phyloP scores from a whole-genome alignment of 2,329 filamentous ascomycete genomes.

The Elsinoe ampelina region DNA sequence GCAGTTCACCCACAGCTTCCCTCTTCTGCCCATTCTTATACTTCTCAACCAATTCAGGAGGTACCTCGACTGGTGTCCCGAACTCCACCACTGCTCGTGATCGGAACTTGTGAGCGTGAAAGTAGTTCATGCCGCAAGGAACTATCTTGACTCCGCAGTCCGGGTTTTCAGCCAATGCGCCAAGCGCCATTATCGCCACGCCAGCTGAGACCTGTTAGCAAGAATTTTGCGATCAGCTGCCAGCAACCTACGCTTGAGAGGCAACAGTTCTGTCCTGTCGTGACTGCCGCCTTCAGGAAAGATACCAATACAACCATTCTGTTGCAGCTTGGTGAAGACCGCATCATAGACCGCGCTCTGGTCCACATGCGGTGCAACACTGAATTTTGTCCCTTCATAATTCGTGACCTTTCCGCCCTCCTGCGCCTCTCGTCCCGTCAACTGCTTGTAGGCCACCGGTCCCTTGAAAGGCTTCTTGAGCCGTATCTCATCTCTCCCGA shows the following conservation, averaged over 20 bases:
- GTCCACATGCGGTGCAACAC: conserved; percentile 84
- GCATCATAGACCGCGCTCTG: conserved; percentile 90
- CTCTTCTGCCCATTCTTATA: conserved; percentile 76
- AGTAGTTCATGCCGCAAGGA: conserved; percentile 98
- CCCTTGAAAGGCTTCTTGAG: conserved; percentile 83
- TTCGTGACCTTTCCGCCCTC: conserved; percentile 55
- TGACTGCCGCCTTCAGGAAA: conserved; percentile 96
- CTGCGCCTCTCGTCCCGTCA: conserved; percentile 55
- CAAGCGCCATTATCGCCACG: conserved; percentile 95
- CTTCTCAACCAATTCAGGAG: conserved; percentile 69
- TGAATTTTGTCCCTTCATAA: conserved; percentile 73
- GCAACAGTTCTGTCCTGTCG: conserved; percentile 82
- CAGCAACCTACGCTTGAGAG: conserved; percentile 56
- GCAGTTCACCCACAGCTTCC: conserved; percentile 74
- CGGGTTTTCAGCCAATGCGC: conserved; percentile 74
- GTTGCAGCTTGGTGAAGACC: conserved; percentile 73
- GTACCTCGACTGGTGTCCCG: conserved; percentile 77
- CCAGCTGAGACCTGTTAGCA: conserved; percentile 51
- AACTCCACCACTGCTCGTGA: conserved; percentile 95
- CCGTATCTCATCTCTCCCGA: conserved; percentile 69
- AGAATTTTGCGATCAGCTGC: neutral
- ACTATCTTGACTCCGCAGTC: conserved; percentile 89
- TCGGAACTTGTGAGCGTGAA: conserved; percentile 96
- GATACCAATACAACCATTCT: conserved; percentile 85
- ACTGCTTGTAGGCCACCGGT: conserved; percentile 62